Evolutionary conservation across 768 basidiomycete genomes (phyloP), one percentile per base, ranked within the genome.

Genomic region (Boletellus emodensis): DNA sequence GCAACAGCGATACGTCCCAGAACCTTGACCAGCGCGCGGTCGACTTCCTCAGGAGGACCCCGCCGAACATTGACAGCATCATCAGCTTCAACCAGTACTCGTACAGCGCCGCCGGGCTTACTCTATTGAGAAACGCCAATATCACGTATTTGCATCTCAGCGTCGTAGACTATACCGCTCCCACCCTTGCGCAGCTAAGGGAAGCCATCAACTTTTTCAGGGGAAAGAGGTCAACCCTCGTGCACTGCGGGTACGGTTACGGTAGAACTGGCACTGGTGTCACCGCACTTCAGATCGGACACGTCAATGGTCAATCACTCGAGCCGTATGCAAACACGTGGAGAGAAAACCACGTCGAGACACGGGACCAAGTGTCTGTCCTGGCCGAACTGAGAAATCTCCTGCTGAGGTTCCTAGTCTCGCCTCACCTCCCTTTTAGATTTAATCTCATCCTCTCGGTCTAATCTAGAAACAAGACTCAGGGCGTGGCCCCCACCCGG

Each of bases 81-180:
- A 59, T 61, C 33, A 59, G 54, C 38, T 57, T 55, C 46, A 63
- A 63, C 35, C 40, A 55, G 17, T 33, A 43, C 24, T 40, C 50
- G 12, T 64, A 64, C 44, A 32, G 10, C 11, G n/a, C 41, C 2
- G 30, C n/a, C 26, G 28, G 32, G 28, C n/a, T 32, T 8, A 7
- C 17, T n/a, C 9, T 10, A 10, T 13, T 32, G 11, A 1, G 17
- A 8, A 12, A 13, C 10, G 41, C 41, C 8, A 17, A 30, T 12
- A 43, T 43, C 41, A 17, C 15, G 4, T 43, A 43, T 7, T 2
- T 32, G 41, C 41, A 43, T 32, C 28, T 32, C 4, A 17, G 28
- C 28, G 41, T 43, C 8, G 2, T n/a, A 28, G 41, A 43, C 18
- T 28, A n/a, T 6, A 11, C n/a, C 11, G 41, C 41, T 32, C 41